Evolutionary conservation across 176 grass and related monocot species (phyloP).

Genomic region (Musa schizocarpa): DNA sequence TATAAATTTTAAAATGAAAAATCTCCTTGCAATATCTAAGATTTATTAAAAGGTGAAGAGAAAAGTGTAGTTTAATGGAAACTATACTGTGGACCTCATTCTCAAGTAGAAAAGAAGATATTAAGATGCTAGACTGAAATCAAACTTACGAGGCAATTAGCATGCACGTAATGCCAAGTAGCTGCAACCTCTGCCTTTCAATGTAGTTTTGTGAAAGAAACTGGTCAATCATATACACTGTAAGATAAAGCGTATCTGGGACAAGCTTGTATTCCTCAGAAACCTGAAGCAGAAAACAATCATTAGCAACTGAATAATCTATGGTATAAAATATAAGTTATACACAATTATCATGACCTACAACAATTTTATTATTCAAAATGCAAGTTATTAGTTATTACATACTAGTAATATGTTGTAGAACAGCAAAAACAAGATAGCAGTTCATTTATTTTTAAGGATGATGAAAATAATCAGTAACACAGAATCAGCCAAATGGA

Average conservation of each 20-base stretch:
- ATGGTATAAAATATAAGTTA: background rate
- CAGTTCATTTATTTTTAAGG: no score
- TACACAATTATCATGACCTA: conserved; percentile 8
- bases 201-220: conserved; percentile 73
- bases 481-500: no score
- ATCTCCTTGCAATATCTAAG: no score
- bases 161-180: conserved; percentile 91
- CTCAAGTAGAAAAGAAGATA: background rate
- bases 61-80: background rate
- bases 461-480: no score
- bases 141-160: conserved; percentile 89
- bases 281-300: conserved; percentile 39
- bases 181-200: conserved; percentile 57
- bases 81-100: background rate
- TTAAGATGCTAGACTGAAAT: background rate
- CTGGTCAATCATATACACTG: conserved; percentile 65
- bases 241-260: conserved; percentile 81
- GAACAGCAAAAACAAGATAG: no score
- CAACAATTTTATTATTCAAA: no score
- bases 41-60: background rate
- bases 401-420: no score
- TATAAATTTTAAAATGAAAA: no score
- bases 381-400: no score
- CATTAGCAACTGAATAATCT: background rate
- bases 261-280: conserved; percentile 86